Evolutionary conservation across 2,329 filamentous ascomycete genomes (phyloP).

Genomic region (Trichoderma aggressivum): DNA sequence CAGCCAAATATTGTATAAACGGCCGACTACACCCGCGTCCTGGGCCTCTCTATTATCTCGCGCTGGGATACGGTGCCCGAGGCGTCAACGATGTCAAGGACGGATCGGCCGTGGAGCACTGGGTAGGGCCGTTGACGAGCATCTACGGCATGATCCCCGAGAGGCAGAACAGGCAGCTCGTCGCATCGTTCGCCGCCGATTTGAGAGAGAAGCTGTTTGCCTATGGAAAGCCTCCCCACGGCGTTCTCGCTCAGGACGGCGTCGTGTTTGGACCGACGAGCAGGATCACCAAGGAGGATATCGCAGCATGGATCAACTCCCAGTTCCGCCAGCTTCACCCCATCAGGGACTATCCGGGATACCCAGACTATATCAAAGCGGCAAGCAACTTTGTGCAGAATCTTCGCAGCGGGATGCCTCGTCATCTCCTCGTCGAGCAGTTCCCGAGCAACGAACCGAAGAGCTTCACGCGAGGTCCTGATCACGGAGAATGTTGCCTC

Average conservation of each 20-base stretch:
- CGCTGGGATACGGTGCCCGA: slow-evolving; percentile 28
- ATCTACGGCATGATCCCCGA: slow-evolving; percentile 18
- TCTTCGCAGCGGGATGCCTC: not conserved
- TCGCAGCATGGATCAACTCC: not conserved
- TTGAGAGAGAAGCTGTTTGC: not conserved
- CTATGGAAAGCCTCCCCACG: not conserved
- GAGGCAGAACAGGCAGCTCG: not conserved
- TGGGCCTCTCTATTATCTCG: slow-evolving; percentile 36
- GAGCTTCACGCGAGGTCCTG: not conserved
- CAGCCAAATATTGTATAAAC: slow-evolving; percentile 21
- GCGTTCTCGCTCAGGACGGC: not conserved
- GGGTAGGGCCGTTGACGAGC: slow-evolving; percentile 24
- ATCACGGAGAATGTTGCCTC: not conserved
- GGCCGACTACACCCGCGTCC: slow-evolving; percentile 20
- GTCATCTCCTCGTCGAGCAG: not conserved
- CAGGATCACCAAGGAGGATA: not conserved
- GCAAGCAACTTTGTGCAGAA: not conserved
- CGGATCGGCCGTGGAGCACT: slow-evolving; percentile 26
- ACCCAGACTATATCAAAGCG: not conserved
- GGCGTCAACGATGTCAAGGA: slow-evolving; percentile 30
- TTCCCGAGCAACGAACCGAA: not conserved
- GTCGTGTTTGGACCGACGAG: not conserved
- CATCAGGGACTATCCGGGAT: not conserved
- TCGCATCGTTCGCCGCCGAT: not conserved
- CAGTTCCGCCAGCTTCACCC: not conserved